Evolutionary conservation across 805 yeast genomes (phyloP), one percentile per base, ranked within the genome.

Genomic region (Metschnikowia reukaufii): DNA sequence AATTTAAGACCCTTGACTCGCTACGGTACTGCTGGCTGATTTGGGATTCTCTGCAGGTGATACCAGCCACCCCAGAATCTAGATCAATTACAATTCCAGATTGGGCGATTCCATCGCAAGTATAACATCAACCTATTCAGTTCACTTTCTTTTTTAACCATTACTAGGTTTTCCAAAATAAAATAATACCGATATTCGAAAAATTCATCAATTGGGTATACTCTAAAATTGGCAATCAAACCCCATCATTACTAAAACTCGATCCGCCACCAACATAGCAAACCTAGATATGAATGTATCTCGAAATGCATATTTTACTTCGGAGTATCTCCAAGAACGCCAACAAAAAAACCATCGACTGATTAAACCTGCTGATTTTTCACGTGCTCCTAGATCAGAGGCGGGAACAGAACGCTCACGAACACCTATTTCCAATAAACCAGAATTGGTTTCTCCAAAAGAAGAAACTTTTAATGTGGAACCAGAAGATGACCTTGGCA

Each of bases 271-370:
- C n/a, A n/a, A n/a, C n/a, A n/a, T n/a, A n/a, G n/a, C n/a, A n/a
- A n/a, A n/a, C n/a, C n/a, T n/a, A n/a, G n/a, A n/a, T n/a, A 70
- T 71, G 76, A 72, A 70, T 52, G 75, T 70, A 34, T 64, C 74
- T 5, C 63, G 61, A n/a, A 61, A 64, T 36, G 77, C 73, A n/a
- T 71, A 72, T 58, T 72, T 57, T 46, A 62, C 76, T 21, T 51
- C 66, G 6, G 64, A 64, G 34, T 72, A 68, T 51, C 61, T 72
- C 44, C 55, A 55, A 18, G 48, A 45, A 4, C 39, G 37, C 1
- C 44, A 27, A 19, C 18, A 20, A n/a, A 38, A 27, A 25, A 18
- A 25, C 20, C 38, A 34, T 2, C 27, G 37, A 15, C 33, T 44
- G 1, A 13, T 16, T 4, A 39, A 42, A 17, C 13, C 4, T 12